Base-by-base conservation (phyloP, 169 alveolate genomes). In the Theileria equi region DNA sequence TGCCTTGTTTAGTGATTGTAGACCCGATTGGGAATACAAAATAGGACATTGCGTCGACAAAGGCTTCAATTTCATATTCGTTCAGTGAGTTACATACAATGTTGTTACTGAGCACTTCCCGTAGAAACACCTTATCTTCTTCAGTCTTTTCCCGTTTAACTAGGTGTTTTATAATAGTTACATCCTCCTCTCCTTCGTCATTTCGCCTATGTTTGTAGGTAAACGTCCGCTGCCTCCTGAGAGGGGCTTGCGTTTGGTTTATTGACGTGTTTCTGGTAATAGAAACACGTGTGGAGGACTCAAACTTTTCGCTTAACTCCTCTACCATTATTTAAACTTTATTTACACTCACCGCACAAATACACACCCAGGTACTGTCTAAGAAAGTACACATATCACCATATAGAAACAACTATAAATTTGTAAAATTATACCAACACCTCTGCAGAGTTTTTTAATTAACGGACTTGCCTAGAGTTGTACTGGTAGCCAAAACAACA, bases 51-150 rank as follows among this genome's bases (percentile, higher is more conserved):
- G 93, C 86, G 25, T 88, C 83, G 32, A 90, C 89, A 64, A 93
- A 81, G n/a, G 96, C 92, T 21, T 83, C 77, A 35, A 93, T 78
- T 64, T 93, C 97, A 36, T 82, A 79, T 19, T 90, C 96, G 59
- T 93, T 93, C 54, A 93, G 62, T 6, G 94, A 72, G 10, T 89
- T 74, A 36, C 95, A 92, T 4, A 92, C 95, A 1, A 93, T 62
- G 61, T 93, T 93, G 26, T 82, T 88, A 32, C 79, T 86, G 25
- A 93, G 71, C 16, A 94, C 89, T n/a, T 53, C 31, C 38, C 84
- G 86, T 67, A 93, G 90, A 43, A 90, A 82, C 16, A 60, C 76
- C 19, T 84, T 66, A 59, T 93, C 96, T 13, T 69, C 82, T 31
- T 81, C 72, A 5, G 87, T 81, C 67, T 89, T 91, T 17, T 84